These are phyloP conservation scores for barrel medic (Medicago truncatula) DNA, from an alignment of 306 rosid species.

Conservation along the genomic window DNA sequence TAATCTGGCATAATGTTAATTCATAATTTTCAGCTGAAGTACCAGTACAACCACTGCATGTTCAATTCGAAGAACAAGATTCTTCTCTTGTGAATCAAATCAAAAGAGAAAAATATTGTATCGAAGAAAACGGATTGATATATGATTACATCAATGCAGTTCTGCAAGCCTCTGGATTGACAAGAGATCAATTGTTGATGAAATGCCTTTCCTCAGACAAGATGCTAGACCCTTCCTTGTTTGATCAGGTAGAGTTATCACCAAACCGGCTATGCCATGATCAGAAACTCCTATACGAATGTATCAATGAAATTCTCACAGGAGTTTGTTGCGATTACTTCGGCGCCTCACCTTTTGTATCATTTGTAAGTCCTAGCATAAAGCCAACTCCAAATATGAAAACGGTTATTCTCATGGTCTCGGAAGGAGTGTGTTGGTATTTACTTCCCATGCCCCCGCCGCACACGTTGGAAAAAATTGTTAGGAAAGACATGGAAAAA, in stretches of 20 bases:
- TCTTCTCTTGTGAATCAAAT: conserved; percentile 52
- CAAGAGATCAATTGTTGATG: conserved; percentile 62
- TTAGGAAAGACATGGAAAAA: conserved; percentile 79
- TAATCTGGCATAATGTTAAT: conserved; percentile 39
- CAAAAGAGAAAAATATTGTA: conserved; percentile 45
- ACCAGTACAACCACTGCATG: conserved; percentile 56
- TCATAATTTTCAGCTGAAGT: conserved; percentile 60
- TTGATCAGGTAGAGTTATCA: conserved; percentile 59
- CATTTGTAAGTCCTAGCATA: conserved; percentile 54
- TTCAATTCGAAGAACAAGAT: conserved; percentile 73
- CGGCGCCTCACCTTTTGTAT: conserved; percentile 63
- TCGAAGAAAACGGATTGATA: conserved; percentile 60
- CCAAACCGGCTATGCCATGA: conserved; percentile 67
- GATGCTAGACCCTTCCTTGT: conserved; percentile 67
- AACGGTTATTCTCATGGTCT: conserved; percentile 54
- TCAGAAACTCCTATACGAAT: conserved; percentile 70
- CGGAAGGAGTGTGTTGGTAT: conserved; percentile 79
- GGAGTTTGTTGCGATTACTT: conserved; percentile 67
- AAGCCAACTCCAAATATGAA: conserved; percentile 57
- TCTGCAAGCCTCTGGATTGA: conserved; percentile 70
- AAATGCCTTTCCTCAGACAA: conserved; percentile 76
- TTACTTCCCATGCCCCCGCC: conserved; percentile 73
- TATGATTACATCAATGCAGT: conserved; percentile 65
- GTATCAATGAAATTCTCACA: conserved; percentile 69
- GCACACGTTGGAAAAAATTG: conserved; percentile 78